phyloP scores from a whole-genome alignment of 2,329 filamentous ascomycete species.

The Pseudogymnoascus sp. region DNA sequence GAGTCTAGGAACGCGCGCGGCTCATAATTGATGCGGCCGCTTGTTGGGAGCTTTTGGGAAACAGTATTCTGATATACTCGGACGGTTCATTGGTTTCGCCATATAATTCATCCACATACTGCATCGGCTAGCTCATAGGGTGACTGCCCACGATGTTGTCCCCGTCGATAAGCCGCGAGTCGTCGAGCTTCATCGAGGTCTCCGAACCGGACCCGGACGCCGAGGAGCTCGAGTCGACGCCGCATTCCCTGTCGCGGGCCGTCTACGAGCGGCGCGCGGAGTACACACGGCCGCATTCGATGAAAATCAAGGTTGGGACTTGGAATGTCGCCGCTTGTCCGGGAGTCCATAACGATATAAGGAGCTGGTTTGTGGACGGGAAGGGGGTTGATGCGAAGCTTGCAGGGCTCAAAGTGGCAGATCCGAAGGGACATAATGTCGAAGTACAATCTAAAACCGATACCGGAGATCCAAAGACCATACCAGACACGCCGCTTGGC shows the following conservation, averaged over 20 bases:
- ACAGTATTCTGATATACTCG: not conserved
- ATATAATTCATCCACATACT: not conserved
- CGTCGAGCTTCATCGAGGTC: not conserved
- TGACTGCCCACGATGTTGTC: not conserved
- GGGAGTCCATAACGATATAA: slow-evolving; percentile 80
- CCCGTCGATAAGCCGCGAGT: not conserved
- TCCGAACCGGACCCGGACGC: not conserved
- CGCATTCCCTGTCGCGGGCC: slow-evolving; percentile 52
- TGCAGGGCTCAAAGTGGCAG: slow-evolving; percentile 41
- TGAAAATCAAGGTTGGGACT: slow-evolving; percentile 82
- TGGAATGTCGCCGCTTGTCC: slow-evolving; percentile 90
- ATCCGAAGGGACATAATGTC: slow-evolving; percentile 25
- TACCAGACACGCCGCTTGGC: slow-evolving; percentile 26
- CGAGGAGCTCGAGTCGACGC: slow-evolving; percentile 28
- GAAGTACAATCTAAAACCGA: slow-evolving; percentile 37
- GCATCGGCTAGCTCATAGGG: not conserved
- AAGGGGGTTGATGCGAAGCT: slow-evolving; percentile 60
- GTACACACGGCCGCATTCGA: slow-evolving; percentile 64
- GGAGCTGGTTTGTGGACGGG: slow-evolving; percentile 77
- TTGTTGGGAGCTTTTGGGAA: not conserved
- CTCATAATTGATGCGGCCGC: not conserved
- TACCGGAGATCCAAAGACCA: slow-evolving; percentile 20
- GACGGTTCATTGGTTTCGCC: not conserved
- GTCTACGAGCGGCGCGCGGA: slow-evolving; percentile 68
- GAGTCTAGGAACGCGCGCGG: not conserved